Conservation (phyloP, 2,329 filamentous ascomycete species). For the Diaporthe helianthi region DNA sequence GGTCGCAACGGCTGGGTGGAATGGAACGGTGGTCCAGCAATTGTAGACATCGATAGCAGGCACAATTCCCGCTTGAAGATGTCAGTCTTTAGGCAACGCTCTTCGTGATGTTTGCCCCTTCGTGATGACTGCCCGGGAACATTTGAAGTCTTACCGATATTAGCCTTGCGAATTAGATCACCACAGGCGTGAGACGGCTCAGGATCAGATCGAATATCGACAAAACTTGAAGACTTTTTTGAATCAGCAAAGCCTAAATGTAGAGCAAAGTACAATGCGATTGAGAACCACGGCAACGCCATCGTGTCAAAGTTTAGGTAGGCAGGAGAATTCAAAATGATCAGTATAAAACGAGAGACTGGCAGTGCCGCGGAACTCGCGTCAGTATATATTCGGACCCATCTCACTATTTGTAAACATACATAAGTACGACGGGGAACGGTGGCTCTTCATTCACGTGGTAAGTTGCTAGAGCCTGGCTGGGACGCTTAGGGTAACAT, state of each 20-base stretch:
- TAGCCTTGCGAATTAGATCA: background rate
- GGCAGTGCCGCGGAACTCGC: background rate
- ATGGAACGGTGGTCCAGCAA: constrained; percentile 53
- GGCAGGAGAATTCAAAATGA: background rate
- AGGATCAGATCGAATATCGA: background rate
- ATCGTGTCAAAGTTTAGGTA: background rate
- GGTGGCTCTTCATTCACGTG: background rate
- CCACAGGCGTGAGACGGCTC: background rate
- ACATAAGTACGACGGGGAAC: too few relatives aligned
- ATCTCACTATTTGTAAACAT: background rate
- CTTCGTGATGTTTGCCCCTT: background rate
- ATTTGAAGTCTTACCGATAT: background rate
- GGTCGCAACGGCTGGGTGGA: constrained; percentile 51
- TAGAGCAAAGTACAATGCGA: background rate
- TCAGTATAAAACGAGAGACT: background rate
- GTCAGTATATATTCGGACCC: background rate
- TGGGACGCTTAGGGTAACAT: background rate
- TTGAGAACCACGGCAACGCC: background rate
- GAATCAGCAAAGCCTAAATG: background rate
- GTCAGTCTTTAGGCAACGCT: background rate
- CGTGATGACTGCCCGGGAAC: background rate
- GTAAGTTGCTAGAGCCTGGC: background rate
- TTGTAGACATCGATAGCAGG: constrained; percentile 38
- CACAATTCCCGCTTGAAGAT: background rate
- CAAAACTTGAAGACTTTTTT: background rate